These are phyloP conservation scores for Kwoniella botswanensis DNA, from an alignment of 768 basidiomycete genomes.

Conservation along the genomic window DNA sequence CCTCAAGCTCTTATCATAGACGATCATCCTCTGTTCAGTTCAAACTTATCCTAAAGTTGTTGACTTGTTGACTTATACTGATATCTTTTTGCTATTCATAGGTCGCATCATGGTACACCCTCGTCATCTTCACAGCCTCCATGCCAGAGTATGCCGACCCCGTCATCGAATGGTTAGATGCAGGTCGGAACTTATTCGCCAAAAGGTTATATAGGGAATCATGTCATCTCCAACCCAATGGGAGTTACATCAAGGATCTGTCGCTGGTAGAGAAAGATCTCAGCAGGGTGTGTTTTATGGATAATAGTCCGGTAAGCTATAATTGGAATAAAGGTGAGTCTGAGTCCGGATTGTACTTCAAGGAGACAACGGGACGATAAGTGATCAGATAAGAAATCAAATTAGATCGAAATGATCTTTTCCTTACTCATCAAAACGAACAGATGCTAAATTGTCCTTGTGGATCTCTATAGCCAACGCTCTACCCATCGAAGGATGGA, in stretches of 20 bases:
- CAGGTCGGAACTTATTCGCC: constrained; percentile 84
- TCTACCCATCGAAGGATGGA: constrained; percentile 99
- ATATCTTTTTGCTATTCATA: constrained; percentile 53
- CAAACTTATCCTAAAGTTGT: too few relatives aligned
- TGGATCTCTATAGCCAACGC: constrained; percentile 74
- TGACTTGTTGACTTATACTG: background rate
- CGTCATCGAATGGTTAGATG: constrained; percentile 98
- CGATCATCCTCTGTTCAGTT: background rate
- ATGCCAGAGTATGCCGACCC: constrained; percentile 99
- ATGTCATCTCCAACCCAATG: constrained; percentile 88
- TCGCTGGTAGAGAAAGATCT: constrained; percentile 86
- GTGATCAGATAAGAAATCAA: too few relatives aligned
- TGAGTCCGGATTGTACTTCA: too few relatives aligned
- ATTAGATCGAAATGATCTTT: too few relatives aligned
- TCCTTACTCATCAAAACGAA: too few relatives aligned
- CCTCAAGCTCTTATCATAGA: background rate
- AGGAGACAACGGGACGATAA: too few relatives aligned
- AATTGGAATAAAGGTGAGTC: constrained; percentile 83
- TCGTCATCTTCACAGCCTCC: constrained; percentile 98
- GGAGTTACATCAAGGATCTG: constrained; percentile 93
- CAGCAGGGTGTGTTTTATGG: constrained; percentile 88
- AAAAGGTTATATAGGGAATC: constrained; percentile 92
- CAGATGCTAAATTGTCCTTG: too few relatives aligned
- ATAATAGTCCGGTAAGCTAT: constrained; percentile 95
- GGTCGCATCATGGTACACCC: constrained; percentile 98